Base-by-base conservation (phyloP, 306 rosid genomes). In the Prosopis cineraria region DNA sequence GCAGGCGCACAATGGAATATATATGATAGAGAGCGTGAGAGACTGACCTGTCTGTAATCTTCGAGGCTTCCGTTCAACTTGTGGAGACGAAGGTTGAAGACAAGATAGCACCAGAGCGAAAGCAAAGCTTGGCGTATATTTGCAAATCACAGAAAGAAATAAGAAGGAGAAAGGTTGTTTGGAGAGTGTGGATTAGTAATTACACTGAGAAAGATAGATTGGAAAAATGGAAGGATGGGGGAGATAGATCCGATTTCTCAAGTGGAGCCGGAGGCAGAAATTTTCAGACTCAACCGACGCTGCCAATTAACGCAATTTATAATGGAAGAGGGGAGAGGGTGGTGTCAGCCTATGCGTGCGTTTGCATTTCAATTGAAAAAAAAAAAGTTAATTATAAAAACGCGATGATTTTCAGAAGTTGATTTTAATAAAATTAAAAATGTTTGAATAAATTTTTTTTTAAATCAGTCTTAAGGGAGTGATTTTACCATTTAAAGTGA, bases 241-340 rank as follows among this genome's bases (percentile, higher is more conserved):
- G 6, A 30, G 14, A 17, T 5, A 17, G 58, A 48, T 31, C 27
- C 22, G 74, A 77, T 76, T 80, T 72, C 79, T 73, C 66, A 80
- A 69, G 59, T 58, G 10, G 14, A 33, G 19, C 5, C 0, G 3
- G 53, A 2, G 24, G 19, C 33, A 0, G 19, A 25, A 2, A 1
- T 48, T 5, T 13, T 5, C 24, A 34, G 19, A 24, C 12, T 33
- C 53, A n/a, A 50, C 58, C 25, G 3, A n/a, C 1, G 56, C 25
- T 48, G 24, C 24, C 16, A 17, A 19, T 6, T 50, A 50, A 19
- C 25, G 58, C 11, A 7, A 50, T 50, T n/a, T 20, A 52, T 52
- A 52, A 20, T 47, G 53, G 3, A 47, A 47, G 53, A 22, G 2
- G 53, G 16, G 53, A 4, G n/a, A 17, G 53, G 6, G 19, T 5